Evolutionary conservation across 1,284 basidiomycete species (phyloP), one percentile per base, ranked within the genome.

Genomic region (Entoloma clypeatum): DNA sequence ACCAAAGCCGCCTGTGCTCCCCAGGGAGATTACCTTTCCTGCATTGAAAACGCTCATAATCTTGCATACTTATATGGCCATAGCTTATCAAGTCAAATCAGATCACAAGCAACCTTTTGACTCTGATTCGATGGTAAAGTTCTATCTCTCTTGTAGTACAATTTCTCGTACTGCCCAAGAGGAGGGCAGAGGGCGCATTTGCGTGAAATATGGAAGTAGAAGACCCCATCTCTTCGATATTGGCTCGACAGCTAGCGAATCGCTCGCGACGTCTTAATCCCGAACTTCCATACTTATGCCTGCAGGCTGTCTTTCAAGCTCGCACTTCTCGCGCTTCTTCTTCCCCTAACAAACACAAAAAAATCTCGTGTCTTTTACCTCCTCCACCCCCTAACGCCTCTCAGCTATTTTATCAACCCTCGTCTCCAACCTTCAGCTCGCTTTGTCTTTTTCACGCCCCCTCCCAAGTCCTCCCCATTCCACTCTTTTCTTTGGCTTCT

Each of bases 161-260:
- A n/a, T n/a, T n/a, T n/a, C n/a, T n/a, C n/a, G n/a, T n/a, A n/a
- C n/a, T n/a, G n/a, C n/a, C n/a, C n/a, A n/a, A n/a, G n/a, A n/a
- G 17, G 6, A 11, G 11, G n/a, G 22, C 14, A 35, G 8, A 16
- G 3, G 8, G 21, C 14, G 10, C 32, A 18, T n/a, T 25, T 17
- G 24, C 14, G 27, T 25, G 23, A 36, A 36, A 36, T 9, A 18
- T 7, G 3, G n/a, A n/a, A n/a, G n/a, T n/a, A n/a, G n/a, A n/a
- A n/a, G n/a, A n/a, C n/a, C n/a, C 7, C 21, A 27, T 26, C 5
- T 36, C 50, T 51, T 51, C 50, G 39, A 48, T 49, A 26, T 23
- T 47, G 23, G 47, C 27, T 44, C 36, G 36, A 24, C 14, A 34
- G 10, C 9, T 36, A 13, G 50, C 44, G 50, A 44, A 51, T 51